Evolutionary conservation across 225 moss, liverwort and hornwort genomes (phyloP).

Genomic region (Straminergon stramineum): DNA sequence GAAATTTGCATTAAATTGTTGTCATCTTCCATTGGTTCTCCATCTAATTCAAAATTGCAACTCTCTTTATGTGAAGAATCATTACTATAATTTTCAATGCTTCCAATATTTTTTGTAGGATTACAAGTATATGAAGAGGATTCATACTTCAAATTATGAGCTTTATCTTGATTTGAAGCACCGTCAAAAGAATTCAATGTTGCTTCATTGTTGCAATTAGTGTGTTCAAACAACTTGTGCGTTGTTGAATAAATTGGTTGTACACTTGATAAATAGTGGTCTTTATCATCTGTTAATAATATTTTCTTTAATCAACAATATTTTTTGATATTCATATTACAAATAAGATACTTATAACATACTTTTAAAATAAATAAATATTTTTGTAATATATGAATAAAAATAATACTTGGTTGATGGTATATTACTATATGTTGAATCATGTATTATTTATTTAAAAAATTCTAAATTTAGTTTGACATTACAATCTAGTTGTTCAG

Average conservation of each 20-base stretch:
- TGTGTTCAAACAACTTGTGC: background rate
- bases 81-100: background rate
- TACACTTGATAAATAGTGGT: background rate
- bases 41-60: background rate
- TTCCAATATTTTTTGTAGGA: background rate
- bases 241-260: background rate
- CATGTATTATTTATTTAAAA: background rate
- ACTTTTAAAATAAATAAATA: background rate
- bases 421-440: background rate
- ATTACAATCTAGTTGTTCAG: background rate
- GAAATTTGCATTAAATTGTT: background rate
- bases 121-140: background rate
- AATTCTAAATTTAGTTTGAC: background rate
- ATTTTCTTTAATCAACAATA: background rate
- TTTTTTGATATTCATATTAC: rapidly evolving
- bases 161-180: background rate
- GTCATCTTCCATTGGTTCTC: background rate
- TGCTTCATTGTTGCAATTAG: background rate
- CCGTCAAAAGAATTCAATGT: background rate
- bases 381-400: no score
- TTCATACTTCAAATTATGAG: background rate
- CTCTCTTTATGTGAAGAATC: background rate
- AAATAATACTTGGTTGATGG: background rate
- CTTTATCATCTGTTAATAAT: background rate
- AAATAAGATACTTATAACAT: background rate